A percentile compares a stretch with the other conserved stretches of the same genome.
phyloP scores from a whole-genome alignment of 1,284 basidiomycete species.

The Somion occarium region DNA sequence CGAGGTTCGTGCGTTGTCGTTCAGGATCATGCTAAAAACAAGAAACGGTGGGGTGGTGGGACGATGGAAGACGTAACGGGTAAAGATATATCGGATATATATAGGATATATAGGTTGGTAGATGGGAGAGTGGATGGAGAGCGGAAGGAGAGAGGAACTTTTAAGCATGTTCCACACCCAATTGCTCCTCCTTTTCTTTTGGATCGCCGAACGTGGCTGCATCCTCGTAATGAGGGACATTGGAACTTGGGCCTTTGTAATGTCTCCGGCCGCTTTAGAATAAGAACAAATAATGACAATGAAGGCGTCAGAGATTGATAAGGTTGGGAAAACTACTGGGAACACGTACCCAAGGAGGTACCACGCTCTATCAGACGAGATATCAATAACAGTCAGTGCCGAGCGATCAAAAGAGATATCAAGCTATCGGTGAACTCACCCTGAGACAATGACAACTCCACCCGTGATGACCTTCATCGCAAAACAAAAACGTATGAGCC shows the following conservation, averaged over 20 bases:
- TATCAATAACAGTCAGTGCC: neutral
- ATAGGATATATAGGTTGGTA: too few species aligned
- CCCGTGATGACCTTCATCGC: conserved; percentile 33
- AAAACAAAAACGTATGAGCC: too few species aligned
- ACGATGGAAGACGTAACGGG: too few species aligned
- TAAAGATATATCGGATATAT: neutral
- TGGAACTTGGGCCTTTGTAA: conserved; percentile 26
- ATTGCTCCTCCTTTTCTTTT: neutral
- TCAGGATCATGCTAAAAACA: neutral
- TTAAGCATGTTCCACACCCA: neutral
- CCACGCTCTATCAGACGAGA: conserved; percentile 17
- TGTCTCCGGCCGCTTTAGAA: conserved; percentile 20
- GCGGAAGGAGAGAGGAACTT: neutral
- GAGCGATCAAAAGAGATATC: neutral
- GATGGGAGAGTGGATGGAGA: too few species aligned
- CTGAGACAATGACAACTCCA: conserved; percentile 31
- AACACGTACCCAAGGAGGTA: conserved; percentile 19
- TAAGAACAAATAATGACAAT: neutral
- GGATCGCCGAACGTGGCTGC: conserved; percentile 2
- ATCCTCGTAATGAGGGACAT: conserved; percentile 10
- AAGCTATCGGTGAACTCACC: conserved; percentile 26
- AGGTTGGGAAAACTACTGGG: neutral
- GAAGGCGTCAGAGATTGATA: conserved; percentile 6
- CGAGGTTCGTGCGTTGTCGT: neutral
- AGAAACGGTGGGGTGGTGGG: too few species aligned